phyloP scores from a whole-genome alignment of 208 protist genomes.

The Herpetomonas muscarum region DNA sequence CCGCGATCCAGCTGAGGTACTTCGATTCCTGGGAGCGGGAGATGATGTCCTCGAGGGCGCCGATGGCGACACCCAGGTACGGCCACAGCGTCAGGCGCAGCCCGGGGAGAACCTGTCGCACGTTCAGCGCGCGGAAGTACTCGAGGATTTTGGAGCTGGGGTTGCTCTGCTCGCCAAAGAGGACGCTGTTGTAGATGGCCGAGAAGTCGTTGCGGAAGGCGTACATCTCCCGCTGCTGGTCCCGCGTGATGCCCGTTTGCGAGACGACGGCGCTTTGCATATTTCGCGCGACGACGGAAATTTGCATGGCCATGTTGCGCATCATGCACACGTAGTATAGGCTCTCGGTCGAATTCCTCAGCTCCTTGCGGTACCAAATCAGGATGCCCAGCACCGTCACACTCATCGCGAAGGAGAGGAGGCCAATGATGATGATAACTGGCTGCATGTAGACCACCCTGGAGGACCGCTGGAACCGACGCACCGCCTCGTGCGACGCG shows the following conservation, averaged over 20 bases:
- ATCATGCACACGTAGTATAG: slow-evolving; percentile 7
- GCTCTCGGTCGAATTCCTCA: background rate
- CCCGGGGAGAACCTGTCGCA: background rate
- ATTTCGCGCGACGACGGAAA: background rate
- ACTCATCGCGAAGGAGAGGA: background rate
- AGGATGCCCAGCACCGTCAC: slow-evolving; percentile 9
- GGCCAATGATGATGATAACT: background rate
- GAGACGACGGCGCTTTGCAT: background rate
- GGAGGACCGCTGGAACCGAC: background rate
- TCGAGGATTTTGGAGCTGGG: background rate
- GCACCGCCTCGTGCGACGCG: background rate
- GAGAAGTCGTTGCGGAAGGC: slow-evolving; percentile 7
- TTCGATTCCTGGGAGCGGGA: background rate
- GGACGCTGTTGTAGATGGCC: slow-evolving; percentile 8
- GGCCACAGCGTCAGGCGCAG: background rate
- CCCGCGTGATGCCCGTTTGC: background rate
- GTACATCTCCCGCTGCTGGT: background rate
- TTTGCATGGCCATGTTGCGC: slow-evolving; percentile 7
- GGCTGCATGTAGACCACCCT: background rate
- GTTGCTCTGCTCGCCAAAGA: slow-evolving; percentile 3
- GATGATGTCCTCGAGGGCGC: slow-evolving; percentile 4
- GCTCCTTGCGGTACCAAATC: background rate
- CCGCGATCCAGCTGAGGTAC: slow-evolving; percentile 1
- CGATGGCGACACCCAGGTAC: slow-evolving; percentile 1
- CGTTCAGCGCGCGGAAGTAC: background rate